Base-by-base conservation (phyloP, 2,329 filamentous ascomycete species). In the Exophiala oligosperma region DNA sequence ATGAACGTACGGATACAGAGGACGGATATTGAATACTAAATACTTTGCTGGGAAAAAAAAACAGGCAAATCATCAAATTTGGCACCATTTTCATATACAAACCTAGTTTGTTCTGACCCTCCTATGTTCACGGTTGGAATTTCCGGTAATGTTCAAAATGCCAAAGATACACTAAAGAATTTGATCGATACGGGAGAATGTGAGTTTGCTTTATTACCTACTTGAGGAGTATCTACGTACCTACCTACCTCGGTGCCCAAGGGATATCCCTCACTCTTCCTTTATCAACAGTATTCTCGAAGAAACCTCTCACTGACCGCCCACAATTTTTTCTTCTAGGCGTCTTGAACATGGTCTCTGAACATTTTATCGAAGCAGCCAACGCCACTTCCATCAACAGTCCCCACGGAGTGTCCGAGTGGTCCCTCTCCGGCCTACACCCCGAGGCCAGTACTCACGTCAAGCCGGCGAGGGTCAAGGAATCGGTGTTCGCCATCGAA, bases 81-180 rank as follows among this genome's bases (percentile, higher is more conserved):
- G 2, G 91, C 92, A 0, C 92, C 92, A 0, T 96, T 94, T 73
- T 89, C 84, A 69, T 96, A 93, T 77, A 91, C 92, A 73, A 88
- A 91, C 71, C 74, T 96, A 60, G 80, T 96, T 63, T 85, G 84
- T 72, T 89, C 93, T 71, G 92, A 96, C 71, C 92, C 92, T 5
- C 92, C 92, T 0, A 78, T 95, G 38, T 94, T 96, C 73, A 82
- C 84, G 8, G 76, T 87, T 6, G 84, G 84, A 0, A 84, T 85
- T 56, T 76, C 80, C 0, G 82, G 81, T 1, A 79, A 81, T 1
- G 74, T 79, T 55, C 76, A 80, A n/a, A 72, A 76, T 2, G 84
- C 88, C 21, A 96, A 96, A 74, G 92, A 96, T 72, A 87, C 88
- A 37, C 77, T 95, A 52, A 80, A 79, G 66, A 94, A 96, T 71